These are phyloP conservation scores for Fagopyrum homotropicum DNA, from an alignment of 148 eudicot genomes.

Conservation along the genomic window DNA sequence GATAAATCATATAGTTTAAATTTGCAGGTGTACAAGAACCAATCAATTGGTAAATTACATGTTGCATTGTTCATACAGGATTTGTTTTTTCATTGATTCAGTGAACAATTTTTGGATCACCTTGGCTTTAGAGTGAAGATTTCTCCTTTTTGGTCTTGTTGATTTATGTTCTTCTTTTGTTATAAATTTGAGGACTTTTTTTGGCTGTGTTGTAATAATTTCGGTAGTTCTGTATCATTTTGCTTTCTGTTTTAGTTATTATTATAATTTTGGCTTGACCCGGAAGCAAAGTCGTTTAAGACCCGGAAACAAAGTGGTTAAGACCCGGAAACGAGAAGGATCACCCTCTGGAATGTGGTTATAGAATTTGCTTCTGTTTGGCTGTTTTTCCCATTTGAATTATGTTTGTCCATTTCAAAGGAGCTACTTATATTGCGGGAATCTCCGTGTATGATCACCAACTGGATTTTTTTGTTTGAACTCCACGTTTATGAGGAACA, in stretches of 20 bases:
- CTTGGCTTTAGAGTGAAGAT: slow-evolving; percentile 6
- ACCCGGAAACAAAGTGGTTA: too few species aligned
- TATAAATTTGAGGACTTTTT: background rate
- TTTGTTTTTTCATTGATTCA: slow-evolving; percentile 7
- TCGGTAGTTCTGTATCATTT: background rate
- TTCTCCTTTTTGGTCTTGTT: background rate
- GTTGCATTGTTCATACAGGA: slow-evolving; percentile 7
- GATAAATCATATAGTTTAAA: background rate
- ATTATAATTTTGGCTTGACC: too few species aligned
- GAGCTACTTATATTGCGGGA: too few species aligned
- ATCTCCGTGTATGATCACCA: too few species aligned
- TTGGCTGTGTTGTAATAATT: slow-evolving; percentile 2
- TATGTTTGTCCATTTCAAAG: too few species aligned
- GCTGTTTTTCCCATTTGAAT: too few species aligned
- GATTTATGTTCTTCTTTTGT: background rate
- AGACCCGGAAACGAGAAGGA: too few species aligned
- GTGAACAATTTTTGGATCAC: slow-evolving; percentile 9
- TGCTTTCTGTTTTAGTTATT: background rate
- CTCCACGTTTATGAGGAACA: too few species aligned
- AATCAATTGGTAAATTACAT: background rate
- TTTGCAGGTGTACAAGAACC: background rate
- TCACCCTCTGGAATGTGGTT: too few species aligned
- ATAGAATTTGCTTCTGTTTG: too few species aligned
- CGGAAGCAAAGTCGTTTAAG: too few species aligned
- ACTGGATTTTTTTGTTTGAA: too few species aligned